Base-by-base conservation (phyloP, 1,284 basidiomycete genomes). In the Malassezia sympodialis region DNA sequence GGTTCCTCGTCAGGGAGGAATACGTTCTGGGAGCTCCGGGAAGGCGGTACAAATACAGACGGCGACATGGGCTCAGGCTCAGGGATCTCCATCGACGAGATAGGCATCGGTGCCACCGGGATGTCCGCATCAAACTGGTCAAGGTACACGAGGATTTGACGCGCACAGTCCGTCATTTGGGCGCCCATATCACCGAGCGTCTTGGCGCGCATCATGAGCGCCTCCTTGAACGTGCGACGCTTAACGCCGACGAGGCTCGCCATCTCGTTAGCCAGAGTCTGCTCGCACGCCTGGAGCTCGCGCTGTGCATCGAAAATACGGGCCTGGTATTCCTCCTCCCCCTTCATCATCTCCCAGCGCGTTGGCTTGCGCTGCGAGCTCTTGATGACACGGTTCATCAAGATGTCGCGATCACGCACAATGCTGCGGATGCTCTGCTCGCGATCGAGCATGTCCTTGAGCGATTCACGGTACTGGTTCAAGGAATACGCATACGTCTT, bases 261-360 rank as follows among this genome's bases (percentile, higher is more conserved):
- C 51, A 75, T 74, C 53, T 77, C 76, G 37, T 68, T 67, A 35
- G 75, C 72, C 8, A 71, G 66, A 44, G 66, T 63, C 61, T 72
- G 70, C 56, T 77, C 76, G 59, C 76, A 77, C 8, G 76, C 76
- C 34, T 68, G 66, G 41, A 77, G 59, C 62, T 77, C 76, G 28
- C 70, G 63, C 58, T 75, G 71, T 1, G 75, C 75, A 15, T 73
- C 74, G 21, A 70, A 67, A 34, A 77, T 61, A 53, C 73, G 72
- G 28, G 61, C 61, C 45, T 69, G 65, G 50, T 73, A 67, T 19
- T 68, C 67, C n/a, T 73, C 72, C 31, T 68, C 60, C 35, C 60
- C 60, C 27, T 61, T 66, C 11, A 48, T 41, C 47, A 58, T 26
- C 26, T 70, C 68, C 48, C 62, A 58, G 34, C 62, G 74, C 49